Evolutionary conservation across 2,329 filamentous ascomycete genomes (phyloP).

Genomic region (Xylaria multiplex): DNA sequence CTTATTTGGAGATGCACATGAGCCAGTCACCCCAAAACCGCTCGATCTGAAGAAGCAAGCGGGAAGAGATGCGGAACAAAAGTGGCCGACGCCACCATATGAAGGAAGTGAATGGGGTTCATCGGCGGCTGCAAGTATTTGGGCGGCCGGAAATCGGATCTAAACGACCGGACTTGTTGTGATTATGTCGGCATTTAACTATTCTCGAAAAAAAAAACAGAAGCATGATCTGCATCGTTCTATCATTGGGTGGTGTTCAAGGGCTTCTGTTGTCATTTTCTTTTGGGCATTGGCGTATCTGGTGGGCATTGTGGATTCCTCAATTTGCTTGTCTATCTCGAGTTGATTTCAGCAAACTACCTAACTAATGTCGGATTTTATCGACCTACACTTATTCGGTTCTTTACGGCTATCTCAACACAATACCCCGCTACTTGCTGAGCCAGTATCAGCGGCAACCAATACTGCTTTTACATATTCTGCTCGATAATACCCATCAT

Average conservation of each 20-base stretch:
- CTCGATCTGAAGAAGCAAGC: constrained; percentile 71
- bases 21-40: constrained; percentile 73
- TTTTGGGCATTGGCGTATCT: constrained; percentile 33
- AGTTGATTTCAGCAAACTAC: constrained; percentile 42
- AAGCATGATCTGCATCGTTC: constrained; percentile 42
- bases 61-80: constrained; percentile 61
- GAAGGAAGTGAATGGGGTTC: constrained; percentile 93
- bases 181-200: constrained; percentile 10
- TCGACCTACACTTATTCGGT: constrained; percentile 39
- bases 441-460: constrained; percentile 35
- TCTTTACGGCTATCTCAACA: constrained; percentile 44
- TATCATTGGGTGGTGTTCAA: constrained; percentile 51
- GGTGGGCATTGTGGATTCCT: constrained; percentile 45
- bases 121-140: constrained; percentile 82
- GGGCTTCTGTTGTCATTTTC: constrained; percentile 39
- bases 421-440: constrained; percentile 46
- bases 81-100: constrained; percentile 96
- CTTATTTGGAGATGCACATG: constrained; percentile 74
- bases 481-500: constrained; percentile 51
- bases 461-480: constrained; percentile 44
- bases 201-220: constrained; percentile 9
- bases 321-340: constrained; percentile 43
- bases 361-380: constrained; percentile 40
- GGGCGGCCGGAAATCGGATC: constrained; percentile 74
- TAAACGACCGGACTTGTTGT: constrained; percentile 48